Percentiles rank a stretch among this genome's conserved stretches.
Evolutionary conservation across 1,284 basidiomycete genomes (phyloP).

Genomic region (Marasmius tenuissimus): DNA sequence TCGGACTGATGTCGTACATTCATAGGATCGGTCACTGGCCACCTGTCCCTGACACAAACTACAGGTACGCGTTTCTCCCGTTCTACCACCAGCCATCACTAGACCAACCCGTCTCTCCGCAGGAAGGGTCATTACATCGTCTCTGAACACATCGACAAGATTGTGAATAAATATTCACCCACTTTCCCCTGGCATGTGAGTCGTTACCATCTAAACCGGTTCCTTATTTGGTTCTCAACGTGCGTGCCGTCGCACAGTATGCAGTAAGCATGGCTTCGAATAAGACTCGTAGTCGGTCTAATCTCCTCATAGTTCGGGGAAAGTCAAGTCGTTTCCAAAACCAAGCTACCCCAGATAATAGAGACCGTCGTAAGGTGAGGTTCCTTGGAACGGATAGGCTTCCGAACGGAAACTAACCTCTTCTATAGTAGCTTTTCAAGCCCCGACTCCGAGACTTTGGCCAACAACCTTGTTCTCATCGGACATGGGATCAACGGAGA

Average conservation of each 20-base stretch:
- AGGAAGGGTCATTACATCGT: slow-evolving; percentile 83
- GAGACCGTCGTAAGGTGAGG: slow-evolving; percentile 73
- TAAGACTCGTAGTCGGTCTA: not conserved
- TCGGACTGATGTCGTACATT: slow-evolving; percentile 4
- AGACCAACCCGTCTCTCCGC: not conserved
- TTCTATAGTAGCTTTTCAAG: slow-evolving; percentile 64
- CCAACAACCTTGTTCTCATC: slow-evolving; percentile 79
- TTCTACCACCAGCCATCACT: not conserved
- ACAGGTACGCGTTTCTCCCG: slow-evolving; percentile 50
- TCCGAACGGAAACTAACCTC: not conserved
- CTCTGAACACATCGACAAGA: slow-evolving; percentile 74
- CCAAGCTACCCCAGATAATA: slow-evolving; percentile 68
- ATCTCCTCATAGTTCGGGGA: slow-evolving; percentile 64
- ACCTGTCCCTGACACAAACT: slow-evolving; percentile 76
- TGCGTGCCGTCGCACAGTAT: slow-evolving; percentile 44
- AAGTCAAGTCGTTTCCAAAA: slow-evolving; percentile 69
- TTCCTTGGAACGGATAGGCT: not conserved
- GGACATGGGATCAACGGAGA: slow-evolving; percentile 61
- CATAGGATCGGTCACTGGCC: slow-evolving; percentile 75
- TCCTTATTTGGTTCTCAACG: not conserved
- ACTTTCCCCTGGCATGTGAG: slow-evolving; percentile 72
- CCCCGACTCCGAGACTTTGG: slow-evolving; percentile 72
- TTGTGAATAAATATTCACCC: slow-evolving; percentile 58
- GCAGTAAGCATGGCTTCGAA: slow-evolving; percentile 49
- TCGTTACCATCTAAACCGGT: slow-evolving; percentile 11